phyloP scores from a whole-genome alignment of 2,329 filamentous ascomycete genomes.

The Penicillium sclerotigenum region DNA sequence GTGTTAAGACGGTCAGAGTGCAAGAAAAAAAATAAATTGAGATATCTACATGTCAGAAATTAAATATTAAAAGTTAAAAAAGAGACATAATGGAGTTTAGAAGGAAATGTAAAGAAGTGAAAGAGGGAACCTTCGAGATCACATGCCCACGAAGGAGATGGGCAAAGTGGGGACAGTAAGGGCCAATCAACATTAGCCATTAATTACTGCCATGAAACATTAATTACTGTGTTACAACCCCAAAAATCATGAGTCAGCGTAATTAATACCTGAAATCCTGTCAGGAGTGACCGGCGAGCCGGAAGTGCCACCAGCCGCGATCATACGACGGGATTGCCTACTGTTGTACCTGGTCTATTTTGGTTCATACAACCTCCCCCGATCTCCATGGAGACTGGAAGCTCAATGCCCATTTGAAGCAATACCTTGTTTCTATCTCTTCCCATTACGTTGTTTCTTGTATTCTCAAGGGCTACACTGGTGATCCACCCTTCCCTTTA shows the following conservation, averaged over 20 bases:
- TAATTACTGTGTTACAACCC: background rate
- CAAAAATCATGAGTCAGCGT: background rate
- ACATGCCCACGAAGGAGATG: background rate
- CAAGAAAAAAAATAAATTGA: background rate
- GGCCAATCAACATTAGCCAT: background rate
- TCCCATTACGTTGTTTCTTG: background rate
- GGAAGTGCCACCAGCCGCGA: conserved; percentile 31
- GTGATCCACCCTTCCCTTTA: conserved; percentile 9
- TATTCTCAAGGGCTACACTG: background rate
- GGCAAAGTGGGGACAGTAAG: background rate
- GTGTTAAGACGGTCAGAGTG: conserved; percentile 2
- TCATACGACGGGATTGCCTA: conserved; percentile 27
- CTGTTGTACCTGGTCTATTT: background rate
- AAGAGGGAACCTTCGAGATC: background rate
- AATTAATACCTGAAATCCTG: background rate
- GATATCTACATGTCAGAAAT: background rate
- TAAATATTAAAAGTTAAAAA: background rate
- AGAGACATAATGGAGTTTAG: background rate
- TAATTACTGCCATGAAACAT: conserved; percentile 1
- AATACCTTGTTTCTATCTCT: background rate
- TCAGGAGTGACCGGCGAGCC: conserved; percentile 15
- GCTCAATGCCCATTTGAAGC: background rate
- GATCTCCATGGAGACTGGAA: conserved; percentile 8
- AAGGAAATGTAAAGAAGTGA: background rate
- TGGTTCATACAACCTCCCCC: background rate